Conservation (phyloP, 495 filamentous ascomycete genomes). For the Penicillium pulvis region DNA sequence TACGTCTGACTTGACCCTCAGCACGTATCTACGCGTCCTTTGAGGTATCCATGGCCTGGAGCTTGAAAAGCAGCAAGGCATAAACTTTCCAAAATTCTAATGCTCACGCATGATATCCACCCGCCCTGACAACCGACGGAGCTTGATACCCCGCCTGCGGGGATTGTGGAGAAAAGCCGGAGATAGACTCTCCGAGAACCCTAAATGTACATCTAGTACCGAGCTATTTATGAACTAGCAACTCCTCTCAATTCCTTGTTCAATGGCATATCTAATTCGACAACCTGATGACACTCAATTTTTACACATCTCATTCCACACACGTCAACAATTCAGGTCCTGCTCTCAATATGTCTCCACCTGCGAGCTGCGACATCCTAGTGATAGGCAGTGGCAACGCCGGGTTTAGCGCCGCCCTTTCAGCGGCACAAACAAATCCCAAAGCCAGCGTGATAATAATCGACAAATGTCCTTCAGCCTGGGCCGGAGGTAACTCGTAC, state of each 20-base stretch:
- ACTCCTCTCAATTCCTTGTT: background rate
- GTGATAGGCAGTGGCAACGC: conserved; percentile 62
- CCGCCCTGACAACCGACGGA: background rate
- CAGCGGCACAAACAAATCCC: conserved; percentile 45
- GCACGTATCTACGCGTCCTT: no score
- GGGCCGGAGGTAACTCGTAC: conserved; percentile 57
- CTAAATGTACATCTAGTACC: background rate
- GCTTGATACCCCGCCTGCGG: conserved; percentile 15
- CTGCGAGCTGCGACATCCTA: conserved; percentile 47
- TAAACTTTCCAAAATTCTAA: no score
- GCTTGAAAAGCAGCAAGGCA: no score
- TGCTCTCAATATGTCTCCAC: conserved; percentile 15
- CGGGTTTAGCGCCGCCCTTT: conserved; percentile 56
- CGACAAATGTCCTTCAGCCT: conserved; percentile 47
- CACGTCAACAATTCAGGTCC: no score
- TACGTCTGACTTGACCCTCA: no score
- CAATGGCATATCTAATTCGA: no score
- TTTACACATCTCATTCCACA: no score
- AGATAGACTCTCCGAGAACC: conserved; percentile 11
- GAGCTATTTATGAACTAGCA: background rate
- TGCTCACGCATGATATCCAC: no score
- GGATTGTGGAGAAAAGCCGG: conserved; percentile 12
- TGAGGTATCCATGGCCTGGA: no score
- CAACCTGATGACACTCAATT: no score
- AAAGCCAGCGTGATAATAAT: conserved; percentile 42